Conservation (phyloP, 805 yeast species). For the Nematodospora valgi region DNA sequence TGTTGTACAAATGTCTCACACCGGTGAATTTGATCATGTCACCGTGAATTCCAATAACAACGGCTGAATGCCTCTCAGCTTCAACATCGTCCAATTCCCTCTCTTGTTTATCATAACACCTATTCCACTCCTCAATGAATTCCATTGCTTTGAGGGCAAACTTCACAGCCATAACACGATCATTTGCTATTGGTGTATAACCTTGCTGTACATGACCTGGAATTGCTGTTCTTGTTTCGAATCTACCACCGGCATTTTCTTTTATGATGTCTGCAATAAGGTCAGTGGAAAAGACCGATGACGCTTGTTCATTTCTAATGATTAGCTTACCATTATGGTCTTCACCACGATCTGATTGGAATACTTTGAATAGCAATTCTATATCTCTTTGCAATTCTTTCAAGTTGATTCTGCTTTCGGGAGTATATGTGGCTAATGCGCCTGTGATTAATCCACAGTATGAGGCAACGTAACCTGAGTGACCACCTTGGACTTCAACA, state of each 20-base stretch:
- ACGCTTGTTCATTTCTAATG: slow-evolving; percentile 63
- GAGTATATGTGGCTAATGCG: slow-evolving; percentile 71
- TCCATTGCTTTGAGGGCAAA: slow-evolving; percentile 67
- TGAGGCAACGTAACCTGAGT: slow-evolving; percentile 76
- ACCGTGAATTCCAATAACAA: slow-evolving; percentile 71
- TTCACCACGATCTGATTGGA: slow-evolving; percentile 60
- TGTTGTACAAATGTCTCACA: slow-evolving; percentile 53
- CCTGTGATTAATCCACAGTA: slow-evolving; percentile 67
- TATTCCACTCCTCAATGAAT: slow-evolving; percentile 52
- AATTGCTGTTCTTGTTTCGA: slow-evolving; percentile 74
- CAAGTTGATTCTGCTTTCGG: slow-evolving; percentile 65
- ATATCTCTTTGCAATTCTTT: slow-evolving; percentile 65
- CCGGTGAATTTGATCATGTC: slow-evolving; percentile 57
- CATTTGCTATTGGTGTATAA: slow-evolving; percentile 72
- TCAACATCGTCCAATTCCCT: slow-evolving; percentile 1
- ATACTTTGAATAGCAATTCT: slow-evolving; percentile 54
- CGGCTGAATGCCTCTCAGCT: slow-evolving; percentile 28
- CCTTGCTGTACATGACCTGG: slow-evolving; percentile 92
- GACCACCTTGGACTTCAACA: slow-evolving; percentile 84
- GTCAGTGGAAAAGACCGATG: slow-evolving; percentile 63
- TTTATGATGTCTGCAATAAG: slow-evolving; percentile 68
- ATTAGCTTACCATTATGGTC: slow-evolving; percentile 67
- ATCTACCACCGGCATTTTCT: slow-evolving; percentile 60
- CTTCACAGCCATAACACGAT: slow-evolving; percentile 70
- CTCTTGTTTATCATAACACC: slow-evolving; percentile 6